Base-by-base conservation (phyloP, 2,329 filamentous ascomycete species). In the Claviceps sp. region DNA sequence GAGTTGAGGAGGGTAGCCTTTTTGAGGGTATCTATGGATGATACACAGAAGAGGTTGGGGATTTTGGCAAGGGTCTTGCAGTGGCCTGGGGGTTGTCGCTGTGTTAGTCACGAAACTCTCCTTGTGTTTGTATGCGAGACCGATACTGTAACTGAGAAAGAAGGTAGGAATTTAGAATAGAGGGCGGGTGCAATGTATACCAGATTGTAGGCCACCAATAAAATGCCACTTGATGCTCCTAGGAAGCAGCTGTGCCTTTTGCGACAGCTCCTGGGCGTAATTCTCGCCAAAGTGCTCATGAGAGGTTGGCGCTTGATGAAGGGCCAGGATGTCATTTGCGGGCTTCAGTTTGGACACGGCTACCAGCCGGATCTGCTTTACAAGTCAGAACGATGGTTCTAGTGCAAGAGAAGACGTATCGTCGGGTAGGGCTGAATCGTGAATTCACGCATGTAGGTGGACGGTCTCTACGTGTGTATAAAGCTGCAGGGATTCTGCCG, bases 311-410 rank as follows among this genome's bases (percentile, higher is more conserved):
- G 74, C 68, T 60, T 78, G 74, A 70, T 94, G 85, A 1, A 98
- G 79, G 34, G 89, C 85, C 52, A 95, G 76, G 61, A 98, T 86
- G 67, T 98, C 93, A 61, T 87, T 87, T 54, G 84, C 88, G 14
- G 93, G 91, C 71, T 98, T 97, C 58, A 96, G 77, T 70, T 98
- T 98, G 42, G 90, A 96, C 48, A 98, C 93, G 30, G 93, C 91
- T 43, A 98, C 89, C 41, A 98, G 78, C 47, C 93, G 84, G 56
- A 91, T 79, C 83, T 88, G 39, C 17, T 22, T 50, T 19, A 19
- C 48, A 48, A 24, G 48, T 51, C 41, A 52, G 48, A 45, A 24
- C 47, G 16, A 11, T 5, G 13, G 4, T 34, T 38, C 19, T 37
- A 39, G 11, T 8, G 22, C 14, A 14, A 16, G 3, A 45, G 3